Evolutionary conservation across 2,329 filamentous ascomycete genomes (phyloP).

Genomic region (Botryotinia convoluta): DNA sequence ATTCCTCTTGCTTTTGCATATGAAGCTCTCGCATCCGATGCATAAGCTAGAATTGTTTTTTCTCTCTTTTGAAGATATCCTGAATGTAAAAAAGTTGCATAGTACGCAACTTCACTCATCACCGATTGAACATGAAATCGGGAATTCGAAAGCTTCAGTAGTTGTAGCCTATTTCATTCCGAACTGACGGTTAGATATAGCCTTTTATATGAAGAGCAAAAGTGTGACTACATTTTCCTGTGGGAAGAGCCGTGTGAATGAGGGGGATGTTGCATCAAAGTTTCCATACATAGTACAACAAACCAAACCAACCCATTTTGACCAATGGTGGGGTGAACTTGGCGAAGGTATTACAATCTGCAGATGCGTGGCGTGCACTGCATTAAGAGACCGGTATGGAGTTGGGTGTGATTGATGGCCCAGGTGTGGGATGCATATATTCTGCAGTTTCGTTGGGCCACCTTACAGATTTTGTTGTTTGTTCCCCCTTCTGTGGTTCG

Average conservation of each 20-base stretch:
- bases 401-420: neutral
- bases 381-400: neutral
- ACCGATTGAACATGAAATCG: neutral
- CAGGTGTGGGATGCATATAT: neutral
- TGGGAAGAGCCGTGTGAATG: slow-evolving; percentile 7
- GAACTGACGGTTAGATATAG: neutral
- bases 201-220: neutral
- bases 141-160: neutral
- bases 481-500: neutral
- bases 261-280: neutral
- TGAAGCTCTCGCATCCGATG: neutral
- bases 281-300: neutral
- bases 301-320: neutral
- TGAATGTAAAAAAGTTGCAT: neutral
- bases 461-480: slow-evolving; percentile 5
- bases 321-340: neutral
- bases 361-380: slow-evolving; percentile 6
- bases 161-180: neutral
- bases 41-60: neutral
- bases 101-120: neutral
- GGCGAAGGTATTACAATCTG: neutral
- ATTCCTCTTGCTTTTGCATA: neutral
- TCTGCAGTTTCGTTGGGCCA: neutral
- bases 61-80: neutral
- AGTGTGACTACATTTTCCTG: slow-evolving; percentile 2